Evolutionary conservation across 805 yeast species (phyloP).

Genomic region (Torulaspora quercuum): DNA sequence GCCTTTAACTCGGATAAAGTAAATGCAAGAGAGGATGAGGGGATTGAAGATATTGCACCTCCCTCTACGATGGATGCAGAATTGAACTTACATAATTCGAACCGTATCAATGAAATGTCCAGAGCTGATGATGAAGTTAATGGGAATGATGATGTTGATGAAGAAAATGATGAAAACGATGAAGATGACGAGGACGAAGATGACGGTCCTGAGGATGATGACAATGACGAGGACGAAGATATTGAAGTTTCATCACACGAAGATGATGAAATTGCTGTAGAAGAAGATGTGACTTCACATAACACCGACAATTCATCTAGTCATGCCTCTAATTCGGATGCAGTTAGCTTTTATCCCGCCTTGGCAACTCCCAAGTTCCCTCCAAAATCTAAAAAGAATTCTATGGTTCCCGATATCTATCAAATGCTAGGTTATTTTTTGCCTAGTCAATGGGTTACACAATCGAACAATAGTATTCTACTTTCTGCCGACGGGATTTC

Average conservation of each 20-base stretch:
- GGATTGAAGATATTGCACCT: background rate
- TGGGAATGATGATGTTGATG: slow-evolving; percentile 5
- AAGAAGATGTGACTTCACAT: slow-evolving; percentile 8
- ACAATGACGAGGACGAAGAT: slow-evolving; percentile 15
- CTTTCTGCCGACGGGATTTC: slow-evolving; percentile 32
- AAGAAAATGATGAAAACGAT: slow-evolving; percentile 10
- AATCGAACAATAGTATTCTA: slow-evolving; percentile 25
- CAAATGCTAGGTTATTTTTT: slow-evolving; percentile 28
- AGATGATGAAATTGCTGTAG: slow-evolving; percentile 11
- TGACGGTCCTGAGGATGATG: slow-evolving; percentile 17
- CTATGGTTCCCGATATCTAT: slow-evolving; percentile 26
- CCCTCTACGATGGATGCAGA: too few relatives aligned
- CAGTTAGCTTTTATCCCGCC: slow-evolving; percentile 17
- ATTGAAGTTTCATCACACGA: slow-evolving; percentile 14
- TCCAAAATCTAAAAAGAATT: slow-evolving; percentile 20
- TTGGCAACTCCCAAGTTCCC: slow-evolving; percentile 13
- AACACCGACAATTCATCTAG: slow-evolving; percentile 6
- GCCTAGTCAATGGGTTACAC: slow-evolving; percentile 32
- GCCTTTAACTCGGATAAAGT: slow-evolving; percentile 1
- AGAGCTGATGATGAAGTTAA: too few relatives aligned
- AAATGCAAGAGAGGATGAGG: background rate
- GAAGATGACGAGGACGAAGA: slow-evolving; percentile 12
- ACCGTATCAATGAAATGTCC: too few relatives aligned
- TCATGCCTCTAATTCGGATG: slow-evolving; percentile 12
- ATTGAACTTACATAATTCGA: too few relatives aligned